Conservation (phyloP, 192 early-diverging fungal species). For the Gonapodya prolifera region DNA sequence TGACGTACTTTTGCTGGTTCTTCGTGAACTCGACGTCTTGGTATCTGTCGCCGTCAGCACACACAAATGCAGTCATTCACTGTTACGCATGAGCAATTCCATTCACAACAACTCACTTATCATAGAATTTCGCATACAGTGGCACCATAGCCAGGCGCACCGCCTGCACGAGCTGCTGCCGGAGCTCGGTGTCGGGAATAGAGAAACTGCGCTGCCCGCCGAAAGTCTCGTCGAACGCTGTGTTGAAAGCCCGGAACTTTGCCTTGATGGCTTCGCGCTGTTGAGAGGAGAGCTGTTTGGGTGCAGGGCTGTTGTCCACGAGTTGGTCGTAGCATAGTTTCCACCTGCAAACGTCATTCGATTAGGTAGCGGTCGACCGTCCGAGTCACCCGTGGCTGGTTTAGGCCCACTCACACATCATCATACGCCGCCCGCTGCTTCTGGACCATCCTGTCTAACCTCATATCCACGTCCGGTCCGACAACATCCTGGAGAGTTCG, state of each 20-base stretch:
- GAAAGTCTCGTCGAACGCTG: constrained; percentile 62
- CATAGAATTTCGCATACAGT: constrained; percentile 60
- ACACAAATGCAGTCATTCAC: not conserved
- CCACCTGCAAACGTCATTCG: too few relatives aligned
- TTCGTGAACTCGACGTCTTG: constrained; percentile 64
- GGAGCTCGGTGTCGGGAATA: constrained; percentile 67
- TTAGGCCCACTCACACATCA: constrained; percentile 69
- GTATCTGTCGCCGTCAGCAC: constrained; percentile 23
- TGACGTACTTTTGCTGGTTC: constrained; percentile 69
- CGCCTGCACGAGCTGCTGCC: constrained; percentile 52
- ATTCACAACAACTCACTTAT: constrained; percentile 34
- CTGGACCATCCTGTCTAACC: constrained; percentile 38
- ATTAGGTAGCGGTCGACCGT: constrained; percentile 58
- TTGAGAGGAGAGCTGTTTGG: constrained; percentile 40
- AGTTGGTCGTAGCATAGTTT: too few relatives aligned
- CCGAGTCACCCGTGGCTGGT: constrained; percentile 59
- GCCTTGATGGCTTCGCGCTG: constrained; percentile 68
- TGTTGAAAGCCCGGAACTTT: constrained; percentile 78
- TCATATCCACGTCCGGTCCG: constrained; percentile 25
- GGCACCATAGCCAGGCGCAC: constrained; percentile 62
- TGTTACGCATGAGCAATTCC: too few relatives aligned
- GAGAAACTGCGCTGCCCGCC: constrained; percentile 56
- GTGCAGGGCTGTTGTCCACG: too few relatives aligned
- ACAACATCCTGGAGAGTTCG: constrained; percentile 36
- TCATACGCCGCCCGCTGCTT: constrained; percentile 35